These are phyloP conservation scores for Lyophyllum semitale DNA, from an alignment of 768 basidiomycete genomes.

Conservation along the genomic window DNA sequence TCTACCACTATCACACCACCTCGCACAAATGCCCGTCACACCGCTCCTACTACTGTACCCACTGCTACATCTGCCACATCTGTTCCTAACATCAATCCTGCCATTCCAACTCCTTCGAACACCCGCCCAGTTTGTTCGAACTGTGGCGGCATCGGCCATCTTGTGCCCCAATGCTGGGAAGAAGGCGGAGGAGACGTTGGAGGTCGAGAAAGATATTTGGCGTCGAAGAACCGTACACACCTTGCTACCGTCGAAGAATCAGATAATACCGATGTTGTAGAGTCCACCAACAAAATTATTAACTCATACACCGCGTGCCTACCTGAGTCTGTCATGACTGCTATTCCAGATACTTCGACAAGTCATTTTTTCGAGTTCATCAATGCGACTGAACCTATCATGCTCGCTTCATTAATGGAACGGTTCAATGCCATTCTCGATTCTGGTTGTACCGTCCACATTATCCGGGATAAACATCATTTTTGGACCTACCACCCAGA, in stretches of 20 bases:
- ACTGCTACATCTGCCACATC: background rate
- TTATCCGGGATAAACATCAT: slow-evolving; percentile 10
- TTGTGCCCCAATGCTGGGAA: background rate
- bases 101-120: background rate
- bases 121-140: background rate
- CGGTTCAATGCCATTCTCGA: slow-evolving; percentile 17
- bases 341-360: background rate
- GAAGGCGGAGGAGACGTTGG: background rate
- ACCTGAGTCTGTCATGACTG: background rate
- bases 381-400: background rate
- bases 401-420: background rate
- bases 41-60: background rate
- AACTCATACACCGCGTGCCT: background rate
- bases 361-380: background rate
- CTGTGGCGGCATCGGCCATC: background rate
- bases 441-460: slow-evolving; percentile 23
- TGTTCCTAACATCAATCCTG: background rate
- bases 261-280: background rate
- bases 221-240: background rate
- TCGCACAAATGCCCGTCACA: background rate
- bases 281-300: background rate
- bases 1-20: background rate
- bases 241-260: background rate
- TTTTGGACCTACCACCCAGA: slow-evolving; percentile 18
- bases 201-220: background rate